Percentiles rank a stretch among this genome's conserved stretches.
Evolutionary conservation across 2,329 filamentous ascomycete species (phyloP).

Genomic region (Myotisia sp.): DNA sequence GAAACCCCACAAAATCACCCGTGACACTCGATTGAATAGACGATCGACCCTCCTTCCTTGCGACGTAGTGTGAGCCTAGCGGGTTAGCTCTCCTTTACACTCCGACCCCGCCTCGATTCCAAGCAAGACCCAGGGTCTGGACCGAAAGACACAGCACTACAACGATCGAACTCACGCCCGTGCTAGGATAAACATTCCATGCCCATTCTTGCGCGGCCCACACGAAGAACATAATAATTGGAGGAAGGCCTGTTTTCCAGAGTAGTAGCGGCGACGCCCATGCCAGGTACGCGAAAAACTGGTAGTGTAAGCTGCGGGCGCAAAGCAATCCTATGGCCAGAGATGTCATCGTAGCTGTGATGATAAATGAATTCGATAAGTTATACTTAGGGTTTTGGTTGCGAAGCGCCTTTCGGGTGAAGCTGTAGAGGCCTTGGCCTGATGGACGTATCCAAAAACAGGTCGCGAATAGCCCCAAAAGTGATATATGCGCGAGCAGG

Average conservation of each 20-base stretch:
- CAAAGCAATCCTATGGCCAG: slow-evolving; percentile 70
- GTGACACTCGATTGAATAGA: too few species aligned
- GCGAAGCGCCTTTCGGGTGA: slow-evolving; percentile 37
- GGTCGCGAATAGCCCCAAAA: slow-evolving; percentile 53
- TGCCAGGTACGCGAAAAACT: slow-evolving; percentile 83
- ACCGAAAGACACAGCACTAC: slow-evolving; percentile 58
- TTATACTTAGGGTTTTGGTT: slow-evolving; percentile 43
- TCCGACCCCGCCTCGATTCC: slow-evolving; percentile 14
- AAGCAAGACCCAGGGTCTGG: slow-evolving; percentile 50
- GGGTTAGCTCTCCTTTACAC: too few species aligned
- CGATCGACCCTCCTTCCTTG: background rate
- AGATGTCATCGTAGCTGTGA: slow-evolving; percentile 62
- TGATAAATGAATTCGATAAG: slow-evolving; percentile 57
- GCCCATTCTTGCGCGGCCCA: slow-evolving; percentile 79
- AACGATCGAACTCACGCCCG: slow-evolving; percentile 44
- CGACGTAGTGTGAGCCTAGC: too few species aligned
- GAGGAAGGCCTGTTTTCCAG: slow-evolving; percentile 60
- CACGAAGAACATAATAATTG: slow-evolving; percentile 50
- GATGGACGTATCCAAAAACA: slow-evolving; percentile 61
- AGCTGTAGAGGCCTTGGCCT: slow-evolving; percentile 41
- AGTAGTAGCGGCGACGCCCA: slow-evolving; percentile 81
- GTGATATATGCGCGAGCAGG: slow-evolving; percentile 47
- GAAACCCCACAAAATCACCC: too few species aligned
- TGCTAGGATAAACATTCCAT: slow-evolving; percentile 90
- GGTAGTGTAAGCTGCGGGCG: slow-evolving; percentile 80